These are phyloP conservation scores for Nakazawaea holstii DNA, from an alignment of 805 yeast genomes.

Conservation along the genomic window DNA sequence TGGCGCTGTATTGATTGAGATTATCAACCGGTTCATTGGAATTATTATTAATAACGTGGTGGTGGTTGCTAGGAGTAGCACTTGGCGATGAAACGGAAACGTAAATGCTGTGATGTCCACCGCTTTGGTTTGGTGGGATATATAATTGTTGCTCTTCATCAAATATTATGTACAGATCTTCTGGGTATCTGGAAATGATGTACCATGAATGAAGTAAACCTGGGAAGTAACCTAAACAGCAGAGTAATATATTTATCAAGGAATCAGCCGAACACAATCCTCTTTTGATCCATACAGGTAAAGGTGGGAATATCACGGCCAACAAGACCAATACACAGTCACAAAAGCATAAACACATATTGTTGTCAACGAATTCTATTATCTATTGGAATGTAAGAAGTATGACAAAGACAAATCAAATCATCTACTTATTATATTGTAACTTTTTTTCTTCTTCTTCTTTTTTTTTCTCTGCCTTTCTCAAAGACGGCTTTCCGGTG, in stretches of 20 bases:
- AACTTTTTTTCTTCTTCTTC: background rate
- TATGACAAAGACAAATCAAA: no score
- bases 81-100: conserved; percentile 17
- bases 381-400: no score
- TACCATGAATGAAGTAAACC: conserved; percentile 67
- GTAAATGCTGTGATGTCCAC: background rate
- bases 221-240: conserved; percentile 61
- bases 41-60: conserved; percentile 6
- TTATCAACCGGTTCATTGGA: conserved; percentile 7
- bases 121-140: conserved; percentile 5
- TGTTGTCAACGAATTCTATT: background rate
- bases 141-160: conserved; percentile 14
- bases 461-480: no score
- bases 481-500: background rate
- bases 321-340: conserved; percentile 66
- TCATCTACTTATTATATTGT: background rate
- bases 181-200: conserved; percentile 53
- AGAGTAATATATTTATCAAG: conserved; percentile 58
- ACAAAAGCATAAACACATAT: conserved; percentile 28
- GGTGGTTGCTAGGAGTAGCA: conserved; percentile 10
- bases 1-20: no score
- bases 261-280: conserved; percentile 71
- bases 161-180: conserved; percentile 6
- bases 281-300: conserved; percentile 69
- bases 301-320: conserved; percentile 71